Conservation (phyloP, 805 yeast genomes). For the Huiozyma naganishii region DNA sequence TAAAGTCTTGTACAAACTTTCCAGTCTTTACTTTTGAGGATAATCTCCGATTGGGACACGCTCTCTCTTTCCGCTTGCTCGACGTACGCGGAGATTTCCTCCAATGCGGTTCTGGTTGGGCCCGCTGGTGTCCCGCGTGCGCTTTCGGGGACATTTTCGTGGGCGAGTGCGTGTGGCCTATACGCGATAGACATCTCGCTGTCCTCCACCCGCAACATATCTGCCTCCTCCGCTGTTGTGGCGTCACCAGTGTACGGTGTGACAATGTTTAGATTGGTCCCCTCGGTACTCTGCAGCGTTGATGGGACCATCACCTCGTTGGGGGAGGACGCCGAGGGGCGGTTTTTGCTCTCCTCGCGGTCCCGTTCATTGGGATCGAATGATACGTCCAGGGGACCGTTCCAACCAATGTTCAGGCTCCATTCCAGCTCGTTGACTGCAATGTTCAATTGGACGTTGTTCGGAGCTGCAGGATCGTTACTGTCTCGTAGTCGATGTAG, state of each 20-base stretch:
- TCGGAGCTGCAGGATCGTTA: too few relatives aligned
- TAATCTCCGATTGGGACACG: constrained; percentile 30
- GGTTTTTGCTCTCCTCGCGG: background rate
- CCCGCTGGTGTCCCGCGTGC: background rate
- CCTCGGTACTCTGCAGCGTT: background rate
- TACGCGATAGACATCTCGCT: constrained; percentile 9
- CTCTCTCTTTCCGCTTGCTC: constrained; percentile 16
- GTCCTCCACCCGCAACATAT: constrained; percentile 15
- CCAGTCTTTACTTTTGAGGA: constrained; percentile 56
- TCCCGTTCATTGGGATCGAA: constrained; percentile 6
- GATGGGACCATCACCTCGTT: background rate
- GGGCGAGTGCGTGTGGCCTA: background rate
- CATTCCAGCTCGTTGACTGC: constrained; percentile 25
- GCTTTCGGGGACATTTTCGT: background rate
- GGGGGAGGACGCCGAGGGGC: background rate
- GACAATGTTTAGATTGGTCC: too few relatives aligned
- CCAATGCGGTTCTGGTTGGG: constrained; percentile 2
- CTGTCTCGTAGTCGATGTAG: constrained; percentile 1
- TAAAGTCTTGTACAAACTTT: constrained; percentile 50
- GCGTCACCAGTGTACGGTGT: background rate
- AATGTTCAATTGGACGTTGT: constrained; percentile 12
- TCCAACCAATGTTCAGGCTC: constrained; percentile 26
- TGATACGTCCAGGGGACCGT: constrained; percentile 23
- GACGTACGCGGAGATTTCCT: constrained; percentile 15
- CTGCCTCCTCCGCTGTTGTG: constrained; percentile 3